Evolutionary conservation across 2,329 filamentous ascomycete genomes (phyloP), one percentile per base, ranked within the genome.

Genomic region (Monosporascus sp.): DNA sequence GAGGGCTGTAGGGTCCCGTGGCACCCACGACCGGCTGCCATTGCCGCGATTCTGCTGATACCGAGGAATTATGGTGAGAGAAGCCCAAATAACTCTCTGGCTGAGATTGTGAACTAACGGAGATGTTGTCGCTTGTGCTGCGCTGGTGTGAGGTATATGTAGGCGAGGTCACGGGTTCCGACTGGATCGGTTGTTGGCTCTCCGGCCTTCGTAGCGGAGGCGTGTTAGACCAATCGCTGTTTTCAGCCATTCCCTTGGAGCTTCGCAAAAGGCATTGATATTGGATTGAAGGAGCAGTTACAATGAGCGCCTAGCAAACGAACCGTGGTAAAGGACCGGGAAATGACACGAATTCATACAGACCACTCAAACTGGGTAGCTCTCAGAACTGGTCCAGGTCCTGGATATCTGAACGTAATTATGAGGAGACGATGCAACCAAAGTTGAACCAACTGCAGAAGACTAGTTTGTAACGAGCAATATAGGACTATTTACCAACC

Each of bases 1-100:
- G 43, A 2, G 53, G 37, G 9, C 40, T 51, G 14, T 48, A 27
- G 5, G 37, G 26, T 7, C 34, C 43, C 9, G 19, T 22, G 16
- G 48, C 52, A 2, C 52, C 55, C 26, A 50, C 46, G 14, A 50
- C 36, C 24, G 57, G 52, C 37, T 55, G 34, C 54, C 56, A 54
- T 55, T 49, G 37, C 38, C 31, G 54, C 52, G 58, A 51, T 20
- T 57, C 53, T n/a, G 52, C 26, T 43, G 55, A 58, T 31, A 52
- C 49, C 27, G 48, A 50, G 11, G 52, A 54, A 22, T 36, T 24
- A 46, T 46, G 31, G 17, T 41, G 49, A 44, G 47, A 48, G 17
- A 52, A 20, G 2, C 53, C 50, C 22, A 24, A 19, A 17, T 11
- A 24, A 22, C 54, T 49, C 37, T 50, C 52, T 11, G 46, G 16